A percentile compares a stretch with the other conserved stretches of the same genome.
Conservation (phyloP, 495 filamentous ascomycete species). For the Physcia stellaris region DNA sequence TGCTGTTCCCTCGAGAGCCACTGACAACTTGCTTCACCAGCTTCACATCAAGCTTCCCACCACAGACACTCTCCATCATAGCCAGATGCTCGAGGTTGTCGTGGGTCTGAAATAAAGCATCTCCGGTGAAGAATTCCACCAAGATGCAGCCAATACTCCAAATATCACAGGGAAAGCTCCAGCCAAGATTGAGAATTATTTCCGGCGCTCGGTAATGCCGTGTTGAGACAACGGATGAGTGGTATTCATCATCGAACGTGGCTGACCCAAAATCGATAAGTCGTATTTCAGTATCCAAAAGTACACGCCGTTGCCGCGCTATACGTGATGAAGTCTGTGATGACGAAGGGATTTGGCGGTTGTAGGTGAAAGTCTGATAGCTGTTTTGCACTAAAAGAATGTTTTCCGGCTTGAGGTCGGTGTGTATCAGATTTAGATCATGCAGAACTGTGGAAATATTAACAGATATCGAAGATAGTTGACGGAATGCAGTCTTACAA, state of each 20-base stretch:
- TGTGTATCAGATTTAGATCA: constrained; percentile 95
- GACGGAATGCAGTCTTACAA: constrained; percentile 45
- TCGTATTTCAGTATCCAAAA: constrained; percentile 91
- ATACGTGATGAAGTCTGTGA: constrained; percentile 61
- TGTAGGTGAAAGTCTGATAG: constrained; percentile 96
- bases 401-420: constrained; percentile 96
- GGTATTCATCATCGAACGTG: constrained; percentile 96
- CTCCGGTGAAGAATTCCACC: constrained; percentile 97
- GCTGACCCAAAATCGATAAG: constrained; percentile 97
- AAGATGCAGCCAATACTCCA: constrained; percentile 99
- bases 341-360: constrained; percentile 84
- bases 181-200: constrained; percentile 91
- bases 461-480: constrained; percentile 18
- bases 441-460: constrained; percentile 64
- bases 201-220: constrained; percentile 93
- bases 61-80: constrained; percentile 97
- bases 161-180: constrained; percentile 96
- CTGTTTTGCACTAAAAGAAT: constrained; percentile 81
- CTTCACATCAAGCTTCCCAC: constrained; percentile 53
- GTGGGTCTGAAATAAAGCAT: constrained; percentile 94
- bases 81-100: constrained; percentile 96
- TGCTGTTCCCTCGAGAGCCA: constrained; percentile 46
- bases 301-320: constrained; percentile 72
- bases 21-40: constrained; percentile 63
- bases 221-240: constrained; percentile 92